These are phyloP conservation scores for Sugiyamaella castrensis DNA, from an alignment of 1,139 yeast species.

Conservation along the genomic window DNA sequence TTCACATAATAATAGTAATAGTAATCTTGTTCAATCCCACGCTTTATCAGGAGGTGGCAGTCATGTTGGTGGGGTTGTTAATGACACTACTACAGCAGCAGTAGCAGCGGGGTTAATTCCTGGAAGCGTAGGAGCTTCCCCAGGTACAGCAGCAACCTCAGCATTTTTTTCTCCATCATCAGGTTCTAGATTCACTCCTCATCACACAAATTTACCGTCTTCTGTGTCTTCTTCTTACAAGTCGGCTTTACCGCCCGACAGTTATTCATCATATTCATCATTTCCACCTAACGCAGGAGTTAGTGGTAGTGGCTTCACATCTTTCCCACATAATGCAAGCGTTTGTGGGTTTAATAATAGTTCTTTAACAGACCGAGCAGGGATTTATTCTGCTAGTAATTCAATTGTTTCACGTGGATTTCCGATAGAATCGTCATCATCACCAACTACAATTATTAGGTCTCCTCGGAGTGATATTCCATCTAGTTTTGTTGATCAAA, in stretches of 20 bases:
- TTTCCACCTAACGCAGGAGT: slow-evolving; percentile 10
- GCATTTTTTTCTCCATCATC: slow-evolving; percentile 31
- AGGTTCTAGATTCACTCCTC: slow-evolving; percentile 30
- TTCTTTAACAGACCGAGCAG: slow-evolving; percentile 11
- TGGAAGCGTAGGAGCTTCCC: slow-evolving; percentile 10
- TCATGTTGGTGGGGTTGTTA: slow-evolving; percentile 1
- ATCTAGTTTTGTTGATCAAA: not conserved
- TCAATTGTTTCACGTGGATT: slow-evolving; percentile 2
- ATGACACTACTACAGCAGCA: slow-evolving; percentile 3
- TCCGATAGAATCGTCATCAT: slow-evolving; percentile 4
- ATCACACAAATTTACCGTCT: slow-evolving; percentile 32
- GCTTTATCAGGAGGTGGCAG: slow-evolving; percentile 7
- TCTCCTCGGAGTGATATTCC: slow-evolving; percentile 8
- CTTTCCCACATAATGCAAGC: not conserved
- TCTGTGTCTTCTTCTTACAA: slow-evolving; percentile 35
- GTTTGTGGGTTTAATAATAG: slow-evolving; percentile 7
- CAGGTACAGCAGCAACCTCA: slow-evolving; percentile 23
- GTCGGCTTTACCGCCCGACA: slow-evolving; percentile 21
- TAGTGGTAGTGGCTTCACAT: not conserved
- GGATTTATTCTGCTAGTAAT: slow-evolving; percentile 1
- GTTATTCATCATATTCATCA: slow-evolving; percentile 16
- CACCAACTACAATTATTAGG: not conserved
- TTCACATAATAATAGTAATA: slow-evolving; percentile 5
- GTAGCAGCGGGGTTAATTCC: slow-evolving; percentile 4
- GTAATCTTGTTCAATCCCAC: slow-evolving; percentile 7